phyloP scores from a whole-genome alignment of 2,329 filamentous ascomycete genomes.

The Albophoma yamanashiensis region DNA sequence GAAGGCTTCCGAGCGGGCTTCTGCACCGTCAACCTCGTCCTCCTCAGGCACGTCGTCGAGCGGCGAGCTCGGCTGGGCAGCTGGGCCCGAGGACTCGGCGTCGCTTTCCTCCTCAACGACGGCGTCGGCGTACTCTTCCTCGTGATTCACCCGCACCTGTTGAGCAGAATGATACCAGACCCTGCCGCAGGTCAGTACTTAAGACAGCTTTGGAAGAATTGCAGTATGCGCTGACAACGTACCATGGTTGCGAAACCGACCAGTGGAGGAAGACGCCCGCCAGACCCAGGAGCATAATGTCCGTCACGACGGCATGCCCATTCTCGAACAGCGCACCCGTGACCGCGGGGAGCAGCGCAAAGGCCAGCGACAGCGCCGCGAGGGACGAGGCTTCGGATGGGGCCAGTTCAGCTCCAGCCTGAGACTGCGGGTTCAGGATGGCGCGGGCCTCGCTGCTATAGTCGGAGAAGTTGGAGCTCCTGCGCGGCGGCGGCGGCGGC shows the following conservation, averaged over 20 bases:
- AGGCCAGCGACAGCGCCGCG: slow-evolving; percentile 70
- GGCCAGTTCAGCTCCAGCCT: slow-evolving; percentile 24
- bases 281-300: slow-evolving; percentile 69
- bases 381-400: slow-evolving; percentile 53
- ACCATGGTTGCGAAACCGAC: slow-evolving; percentile 88
- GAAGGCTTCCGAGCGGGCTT: not conserved
- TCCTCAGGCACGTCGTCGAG: slow-evolving; percentile 36
- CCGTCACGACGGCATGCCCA: slow-evolving; percentile 73
- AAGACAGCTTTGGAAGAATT: too few species aligned
- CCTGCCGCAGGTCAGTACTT: slow-evolving; percentile 29
- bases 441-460: slow-evolving; percentile 62
- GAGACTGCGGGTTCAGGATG: slow-evolving; percentile 44
- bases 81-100: slow-evolving; percentile 17
- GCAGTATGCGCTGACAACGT: slow-evolving; percentile 5
- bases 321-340: slow-evolving; percentile 77
- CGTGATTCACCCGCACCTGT: slow-evolving; percentile 43
- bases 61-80: slow-evolving; percentile 9
- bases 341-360: slow-evolving; percentile 79
- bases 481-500: slow-evolving; percentile 47
- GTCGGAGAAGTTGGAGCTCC: slow-evolving; percentile 72
- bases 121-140: slow-evolving; percentile 25
- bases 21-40: slow-evolving; percentile 12
- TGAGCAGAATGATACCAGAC: slow-evolving; percentile 67
- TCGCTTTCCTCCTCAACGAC: slow-evolving; percentile 36
- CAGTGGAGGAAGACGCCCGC: slow-evolving; percentile 84